Conservation (phyloP, 805 yeast genomes). For the Lachancea quebecensis region DNA sequence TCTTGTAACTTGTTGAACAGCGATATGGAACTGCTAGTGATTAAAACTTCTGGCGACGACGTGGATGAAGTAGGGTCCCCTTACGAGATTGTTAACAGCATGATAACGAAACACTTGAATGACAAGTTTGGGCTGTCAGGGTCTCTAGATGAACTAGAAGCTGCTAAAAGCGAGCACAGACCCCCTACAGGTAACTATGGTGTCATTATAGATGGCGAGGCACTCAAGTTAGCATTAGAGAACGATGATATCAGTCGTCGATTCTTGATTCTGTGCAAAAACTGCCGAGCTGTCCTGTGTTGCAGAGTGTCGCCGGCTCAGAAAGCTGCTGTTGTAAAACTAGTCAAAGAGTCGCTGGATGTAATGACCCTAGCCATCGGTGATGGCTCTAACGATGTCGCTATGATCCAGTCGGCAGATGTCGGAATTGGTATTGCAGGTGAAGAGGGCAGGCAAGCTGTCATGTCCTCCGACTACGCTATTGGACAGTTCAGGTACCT, state of each 20-base stretch:
- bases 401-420: slow-evolving; percentile 85
- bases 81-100: slow-evolving; percentile 37
- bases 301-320: slow-evolving; percentile 88
- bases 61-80: slow-evolving; percentile 39
- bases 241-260: slow-evolving; percentile 43
- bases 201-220: slow-evolving; percentile 75
- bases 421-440: slow-evolving; percentile 89
- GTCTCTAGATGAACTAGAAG: slow-evolving; percentile 46
- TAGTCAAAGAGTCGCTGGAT: slow-evolving; percentile 65
- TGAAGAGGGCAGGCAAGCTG: slow-evolving; percentile 87
- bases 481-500: slow-evolving; percentile 75
- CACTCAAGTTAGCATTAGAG: slow-evolving; percentile 48
- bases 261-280: slow-evolving; percentile 66
- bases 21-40: slow-evolving; percentile 66
- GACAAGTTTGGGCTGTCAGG: slow-evolving; percentile 56
- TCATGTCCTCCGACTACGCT: slow-evolving; percentile 82
- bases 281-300: slow-evolving; percentile 75
- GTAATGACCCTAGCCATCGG: slow-evolving; percentile 87
- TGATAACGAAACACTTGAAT: slow-evolving; percentile 46
- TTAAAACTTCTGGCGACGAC: slow-evolving; percentile 46
- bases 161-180: slow-evolving; percentile 50
- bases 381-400: slow-evolving; percentile 85
- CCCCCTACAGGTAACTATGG: slow-evolving; percentile 65
- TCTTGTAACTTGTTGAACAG: slow-evolving; percentile 71
- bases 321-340: slow-evolving; percentile 73